Evolutionary conservation across 345 rosid species (phyloP).

Genomic region (Brassica juncea): DNA sequence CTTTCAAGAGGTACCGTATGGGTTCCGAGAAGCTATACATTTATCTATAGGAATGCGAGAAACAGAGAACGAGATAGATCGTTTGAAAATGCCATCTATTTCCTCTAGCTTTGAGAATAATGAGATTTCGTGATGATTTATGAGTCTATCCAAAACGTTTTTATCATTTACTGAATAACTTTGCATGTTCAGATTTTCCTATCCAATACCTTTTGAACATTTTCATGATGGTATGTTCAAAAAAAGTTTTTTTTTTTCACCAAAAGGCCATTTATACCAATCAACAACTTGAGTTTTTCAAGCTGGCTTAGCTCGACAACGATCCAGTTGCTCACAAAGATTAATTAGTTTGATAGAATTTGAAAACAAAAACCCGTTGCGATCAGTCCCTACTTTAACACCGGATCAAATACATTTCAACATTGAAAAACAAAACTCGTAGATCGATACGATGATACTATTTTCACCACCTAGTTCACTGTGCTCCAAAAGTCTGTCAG

Average conservation of each 20-base stretch:
- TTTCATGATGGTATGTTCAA: no score
- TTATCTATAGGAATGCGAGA: neutral
- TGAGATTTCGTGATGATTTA: no score
- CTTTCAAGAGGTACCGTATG: no score
- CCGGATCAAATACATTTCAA: slow-evolving; percentile 14
- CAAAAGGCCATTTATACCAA: neutral
- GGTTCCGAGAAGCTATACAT: neutral
- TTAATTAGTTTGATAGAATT: neutral
- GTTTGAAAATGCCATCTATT: neutral
- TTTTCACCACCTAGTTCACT: slow-evolving; percentile 14
- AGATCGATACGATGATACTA: slow-evolving; percentile 30
- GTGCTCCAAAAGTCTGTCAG: slow-evolving; percentile 16
- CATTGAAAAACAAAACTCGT: slow-evolving; percentile 16
- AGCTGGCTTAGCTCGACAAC: neutral
- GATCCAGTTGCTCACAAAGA: neutral
- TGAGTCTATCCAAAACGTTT: no score
- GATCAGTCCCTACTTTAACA: neutral
- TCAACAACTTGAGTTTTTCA: neutral
- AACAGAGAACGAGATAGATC: neutral
- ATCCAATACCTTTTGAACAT: no score
- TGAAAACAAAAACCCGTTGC: neutral
- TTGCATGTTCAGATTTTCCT: neutral
- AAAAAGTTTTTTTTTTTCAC: no score
- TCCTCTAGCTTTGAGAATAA: neutral
- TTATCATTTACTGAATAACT: neutral